These are phyloP conservation scores for Tephrocybe sp. DNA, from an alignment of 768 basidiomycete species.

Conservation along the genomic window DNA sequence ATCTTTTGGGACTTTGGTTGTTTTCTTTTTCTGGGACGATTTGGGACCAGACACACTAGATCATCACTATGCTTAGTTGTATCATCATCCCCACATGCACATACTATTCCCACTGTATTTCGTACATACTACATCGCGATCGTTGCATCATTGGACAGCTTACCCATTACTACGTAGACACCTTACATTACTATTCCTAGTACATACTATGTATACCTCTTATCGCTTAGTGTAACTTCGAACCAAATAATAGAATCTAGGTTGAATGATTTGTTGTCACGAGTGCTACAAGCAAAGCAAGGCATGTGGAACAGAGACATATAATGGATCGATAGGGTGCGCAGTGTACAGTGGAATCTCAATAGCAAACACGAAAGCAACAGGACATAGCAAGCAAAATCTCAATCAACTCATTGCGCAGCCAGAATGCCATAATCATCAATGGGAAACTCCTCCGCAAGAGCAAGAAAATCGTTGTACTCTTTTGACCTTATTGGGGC, in stretches of 20 bases:
- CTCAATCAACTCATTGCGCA: neutral
- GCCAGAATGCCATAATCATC: conserved; percentile 1
- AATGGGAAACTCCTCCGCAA: neutral
- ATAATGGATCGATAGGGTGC: neutral
- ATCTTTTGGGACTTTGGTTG: neutral
- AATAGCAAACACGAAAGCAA: neutral
- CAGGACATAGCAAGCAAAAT: neutral
- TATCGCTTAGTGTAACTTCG: conserved; percentile 3
- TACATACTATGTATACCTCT: conserved; percentile 14
- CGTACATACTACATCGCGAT: conserved; percentile 9
- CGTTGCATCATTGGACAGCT: conserved; percentile 2
- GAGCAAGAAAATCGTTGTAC: neutral
- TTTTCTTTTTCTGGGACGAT: conserved; percentile 4
- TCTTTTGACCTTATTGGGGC: conserved; percentile 1
- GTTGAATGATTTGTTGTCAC: neutral
- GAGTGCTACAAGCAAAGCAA: neutral
- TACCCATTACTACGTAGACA: conserved; percentile 1
- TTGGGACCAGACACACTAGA: conserved; percentile 15
- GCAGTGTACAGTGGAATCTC: neutral
- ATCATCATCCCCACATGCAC: conserved; percentile 5
- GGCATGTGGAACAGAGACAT: neutral
- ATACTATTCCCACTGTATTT: conserved; percentile 5
- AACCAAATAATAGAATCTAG: conserved; percentile 5
- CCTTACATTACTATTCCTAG: conserved; percentile 11
- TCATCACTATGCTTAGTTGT: conserved; percentile 19